Percentiles rank a stretch among this genome's conserved stretches.
These are phyloP conservation scores for Euptelea pleiosperma DNA, from an alignment of 164 flowering plant genomes.

Conservation along the genomic window DNA sequence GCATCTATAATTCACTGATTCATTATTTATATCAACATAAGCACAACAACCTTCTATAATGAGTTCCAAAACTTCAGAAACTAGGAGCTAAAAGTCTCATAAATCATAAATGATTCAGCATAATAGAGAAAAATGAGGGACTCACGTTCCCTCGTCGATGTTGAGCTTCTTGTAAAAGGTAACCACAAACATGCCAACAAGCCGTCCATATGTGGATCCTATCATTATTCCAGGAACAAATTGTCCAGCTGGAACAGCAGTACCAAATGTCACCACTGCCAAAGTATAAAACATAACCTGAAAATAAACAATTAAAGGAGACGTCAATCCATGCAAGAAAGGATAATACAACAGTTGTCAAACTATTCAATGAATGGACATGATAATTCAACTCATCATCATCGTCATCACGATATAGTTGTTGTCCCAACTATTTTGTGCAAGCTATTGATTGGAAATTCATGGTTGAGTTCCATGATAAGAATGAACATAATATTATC, in stretches of 20 bases:
- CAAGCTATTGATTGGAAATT: too few species aligned
- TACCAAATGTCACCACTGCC: constrained; percentile 96
- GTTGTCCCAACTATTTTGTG: not conserved
- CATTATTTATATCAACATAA: too few species aligned
- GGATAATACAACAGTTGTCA: not conserved
- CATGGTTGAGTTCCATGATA: too few species aligned
- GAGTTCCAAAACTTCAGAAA: not conserved
- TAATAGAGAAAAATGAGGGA: constrained; percentile 14
- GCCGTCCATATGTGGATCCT: constrained; percentile 98
- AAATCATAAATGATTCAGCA: not conserved
- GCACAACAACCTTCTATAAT: too few species aligned
- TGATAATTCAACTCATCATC: not conserved
- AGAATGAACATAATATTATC: too few species aligned
- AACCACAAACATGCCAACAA: constrained; percentile 97
- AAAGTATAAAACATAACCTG: constrained; percentile 96
- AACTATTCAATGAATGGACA: not conserved
- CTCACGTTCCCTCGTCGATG: constrained; percentile 99
- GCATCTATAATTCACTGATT: too few species aligned
- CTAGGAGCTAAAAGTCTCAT: not conserved
- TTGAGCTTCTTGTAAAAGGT: constrained; percentile 82
- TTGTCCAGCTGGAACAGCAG: constrained; percentile 99
- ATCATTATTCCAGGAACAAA: constrained; percentile 99
- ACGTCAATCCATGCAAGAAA: not conserved
- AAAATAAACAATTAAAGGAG: constrained; percentile 11
- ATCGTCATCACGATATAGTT: not conserved